phyloP scores from a whole-genome alignment of 192 early-diverging fungal genomes.

The Gryganskiella cystojenkinii region DNA sequence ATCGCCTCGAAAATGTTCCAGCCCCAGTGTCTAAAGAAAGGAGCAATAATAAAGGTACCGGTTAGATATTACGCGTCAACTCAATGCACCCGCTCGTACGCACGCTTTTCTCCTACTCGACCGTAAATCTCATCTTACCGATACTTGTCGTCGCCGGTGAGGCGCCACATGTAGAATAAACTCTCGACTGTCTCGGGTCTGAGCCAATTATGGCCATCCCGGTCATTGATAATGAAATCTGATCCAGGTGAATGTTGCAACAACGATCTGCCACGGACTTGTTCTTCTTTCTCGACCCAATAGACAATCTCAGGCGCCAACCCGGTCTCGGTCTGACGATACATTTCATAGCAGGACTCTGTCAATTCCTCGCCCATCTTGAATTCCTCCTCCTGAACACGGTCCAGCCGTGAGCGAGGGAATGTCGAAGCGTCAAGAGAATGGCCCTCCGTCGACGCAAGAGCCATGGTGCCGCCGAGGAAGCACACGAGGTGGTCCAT shows the following conservation, averaged over 20 bases:
- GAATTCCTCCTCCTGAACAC: slow-evolving; percentile 59
- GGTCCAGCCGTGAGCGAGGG: slow-evolving; percentile 16
- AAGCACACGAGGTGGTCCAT: slow-evolving; percentile 97
- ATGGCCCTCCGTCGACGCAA: slow-evolving; percentile 74
- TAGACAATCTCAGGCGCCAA: slow-evolving; percentile 52
- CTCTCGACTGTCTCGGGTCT: slow-evolving; percentile 90
- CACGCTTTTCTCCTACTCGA: too few relatives aligned
- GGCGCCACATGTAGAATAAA: slow-evolving; percentile 84
- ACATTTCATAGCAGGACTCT: slow-evolving; percentile 69
- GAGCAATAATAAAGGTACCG: neutral
- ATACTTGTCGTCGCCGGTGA: slow-evolving; percentile 88
- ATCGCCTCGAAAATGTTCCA: slow-evolving; percentile 88
- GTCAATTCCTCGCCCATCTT: slow-evolving; percentile 78
- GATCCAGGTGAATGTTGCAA: slow-evolving; percentile 37
- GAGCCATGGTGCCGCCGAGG: slow-evolving; percentile 83
- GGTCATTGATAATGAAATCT: slow-evolving; percentile 71
- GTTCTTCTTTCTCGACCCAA: slow-evolving; percentile 64
- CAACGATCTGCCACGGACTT: slow-evolving; percentile 28
- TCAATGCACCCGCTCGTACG: too few relatives aligned
- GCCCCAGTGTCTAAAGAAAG: slow-evolving; percentile 67
- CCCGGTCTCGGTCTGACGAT: slow-evolving; percentile 49
- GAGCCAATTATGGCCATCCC: slow-evolving; percentile 79
- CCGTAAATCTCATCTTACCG: too few relatives aligned
- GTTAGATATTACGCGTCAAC: neutral
- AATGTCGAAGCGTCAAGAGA: slow-evolving; percentile 23